Evolutionary conservation across 306 rosid genomes (phyloP), one percentile per base, ranked within the genome.

Genomic region (Quercus mongolica): DNA sequence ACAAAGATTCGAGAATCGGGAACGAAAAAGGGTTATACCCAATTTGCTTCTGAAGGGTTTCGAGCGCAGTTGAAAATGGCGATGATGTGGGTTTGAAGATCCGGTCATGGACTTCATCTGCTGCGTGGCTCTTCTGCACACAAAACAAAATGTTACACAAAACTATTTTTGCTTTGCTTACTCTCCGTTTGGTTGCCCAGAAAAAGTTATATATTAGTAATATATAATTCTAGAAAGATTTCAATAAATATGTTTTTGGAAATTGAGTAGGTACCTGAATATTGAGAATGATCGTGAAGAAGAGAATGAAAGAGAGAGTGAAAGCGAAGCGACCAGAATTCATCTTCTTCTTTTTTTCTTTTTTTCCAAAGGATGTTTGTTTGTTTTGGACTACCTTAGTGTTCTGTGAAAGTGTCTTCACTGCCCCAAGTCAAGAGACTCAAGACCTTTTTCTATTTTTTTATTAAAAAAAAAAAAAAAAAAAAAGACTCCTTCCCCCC

Each of bases 31-130:
- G 54, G 54, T 21, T 20, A 41, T 41, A 82, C 91, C 85, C 89
- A 75, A 87, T 77, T 78, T 79, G 88, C 56, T 81, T 79, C 82
- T 90, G 97, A 9, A 92, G 91, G 86, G 86, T 71, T 85, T 83
- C 84, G 26, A 91, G 92, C 1, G 90, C 90, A 0, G 80, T 21
- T 58, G 91, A 56, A 54, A 91, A 89, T 2, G 97, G 90, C 51
- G 89, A 88, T 0, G 82, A 72, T 2, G 46, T 7, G 23, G 69
- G 28, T 33, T 58, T 30, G 71, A 76, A 74, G 76, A 59, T 83
- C 57, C 20, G 13, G 7, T 52, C 64, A 62, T 52, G 54, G 17
- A 70, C 69, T 54, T 75, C 64, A 61, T 31, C 69, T 25, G 57
- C 76, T 18, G 67, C 59, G 6, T 74, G 68, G 55, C 79, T 86